Conservation (phyloP, 805 yeast genomes). For the Hanseniaspora taiwanica region DNA sequence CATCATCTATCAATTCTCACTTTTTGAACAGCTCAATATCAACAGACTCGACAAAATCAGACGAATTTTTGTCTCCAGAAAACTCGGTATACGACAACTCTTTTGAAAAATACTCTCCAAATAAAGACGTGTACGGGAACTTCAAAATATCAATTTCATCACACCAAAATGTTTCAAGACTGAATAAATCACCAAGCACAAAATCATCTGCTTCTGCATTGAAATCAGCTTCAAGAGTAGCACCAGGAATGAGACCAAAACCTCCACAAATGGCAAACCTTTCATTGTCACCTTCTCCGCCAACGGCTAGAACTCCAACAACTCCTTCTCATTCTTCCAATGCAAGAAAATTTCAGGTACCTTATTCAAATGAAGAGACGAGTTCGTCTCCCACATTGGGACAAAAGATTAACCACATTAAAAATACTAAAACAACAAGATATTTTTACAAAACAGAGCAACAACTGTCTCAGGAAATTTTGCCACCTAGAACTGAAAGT, state of each 20-base stretch:
- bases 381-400: neutral
- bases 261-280: neutral
- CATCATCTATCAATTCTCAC: neutral
- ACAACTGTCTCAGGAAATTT: constrained; percentile 1
- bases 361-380: too few relatives aligned
- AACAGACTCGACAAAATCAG: neutral
- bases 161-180: too few relatives aligned
- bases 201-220: constrained; percentile 7
- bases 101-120: too few relatives aligned
- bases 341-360: constrained; percentile 1
- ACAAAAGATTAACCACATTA: constrained; percentile 1
- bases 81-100: neutral
- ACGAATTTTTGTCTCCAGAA: neutral
- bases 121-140: neutral
- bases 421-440: constrained; percentile 1
- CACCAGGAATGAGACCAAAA: neutral
- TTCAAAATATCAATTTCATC: neutral
- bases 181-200: constrained; percentile 5
- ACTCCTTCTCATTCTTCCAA: neutral
- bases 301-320: neutral
- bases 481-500: constrained; percentile 7
- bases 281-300: constrained; percentile 1
- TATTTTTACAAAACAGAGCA: neutral
- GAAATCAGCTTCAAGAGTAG: neutral
- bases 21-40: neutral